These are phyloP conservation scores for Capsella bursapastoris DNA, from an alignment of 345 rosid genomes.

Conservation along the genomic window DNA sequence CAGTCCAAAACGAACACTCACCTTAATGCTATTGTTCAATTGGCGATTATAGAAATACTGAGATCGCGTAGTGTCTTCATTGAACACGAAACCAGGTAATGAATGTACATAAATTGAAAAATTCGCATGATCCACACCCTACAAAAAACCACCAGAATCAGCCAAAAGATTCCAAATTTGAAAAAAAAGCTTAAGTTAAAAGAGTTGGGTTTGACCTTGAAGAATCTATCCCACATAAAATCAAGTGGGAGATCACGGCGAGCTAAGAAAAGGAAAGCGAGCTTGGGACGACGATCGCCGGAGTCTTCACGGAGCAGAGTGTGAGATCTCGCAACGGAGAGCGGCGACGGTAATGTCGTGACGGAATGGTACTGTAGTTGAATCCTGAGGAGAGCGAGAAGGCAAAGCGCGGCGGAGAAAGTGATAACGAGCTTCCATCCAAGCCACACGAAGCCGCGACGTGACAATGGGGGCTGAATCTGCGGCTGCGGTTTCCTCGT, in stretches of 20 bases:
- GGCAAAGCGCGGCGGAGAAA: slow-evolving; percentile 62
- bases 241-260: slow-evolving; percentile 69
- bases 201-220: slow-evolving; percentile 54
- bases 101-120: slow-evolving; percentile 83
- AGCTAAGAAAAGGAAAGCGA: slow-evolving; percentile 72
- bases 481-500: slow-evolving; percentile 52
- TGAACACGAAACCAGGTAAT: slow-evolving; percentile 74
- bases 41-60: slow-evolving; percentile 74
- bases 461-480: slow-evolving; percentile 36
- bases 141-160: slow-evolving; percentile 25
- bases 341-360: slow-evolving; percentile 26
- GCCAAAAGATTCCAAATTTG: slow-evolving; percentile 1
- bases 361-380: slow-evolving; percentile 48
- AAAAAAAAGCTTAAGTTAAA: background rate
- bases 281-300: slow-evolving; percentile 55
- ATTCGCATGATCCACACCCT: slow-evolving; percentile 65
- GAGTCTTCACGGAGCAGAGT: slow-evolving; percentile 28
- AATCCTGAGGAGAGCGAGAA: slow-evolving; percentile 65
- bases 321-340: slow-evolving; percentile 48
- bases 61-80: slow-evolving; percentile 69
- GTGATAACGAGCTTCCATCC: slow-evolving; percentile 68
- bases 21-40: slow-evolving; percentile 75
- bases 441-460: slow-evolving; percentile 62
- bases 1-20: slow-evolving; percentile 18
- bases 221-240: slow-evolving; percentile 76